phyloP scores from a whole-genome alignment of 176 grass and related monocot genomes.

The Carex myosuroides region DNA sequence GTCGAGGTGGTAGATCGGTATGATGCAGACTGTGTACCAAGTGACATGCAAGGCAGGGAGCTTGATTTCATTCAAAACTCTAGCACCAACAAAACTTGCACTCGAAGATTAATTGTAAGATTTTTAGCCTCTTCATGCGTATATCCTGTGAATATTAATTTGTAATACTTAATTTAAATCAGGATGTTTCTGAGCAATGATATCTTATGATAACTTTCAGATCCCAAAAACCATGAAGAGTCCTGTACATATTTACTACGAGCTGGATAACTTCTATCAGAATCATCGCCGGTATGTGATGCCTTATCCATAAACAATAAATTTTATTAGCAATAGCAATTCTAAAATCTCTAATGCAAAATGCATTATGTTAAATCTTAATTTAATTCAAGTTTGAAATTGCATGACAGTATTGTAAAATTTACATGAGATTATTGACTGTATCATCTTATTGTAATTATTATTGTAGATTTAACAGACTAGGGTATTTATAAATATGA shows the following conservation, averaged over 20 bases:
- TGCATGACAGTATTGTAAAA: neutral
- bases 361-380: neutral
- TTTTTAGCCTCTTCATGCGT: neutral
- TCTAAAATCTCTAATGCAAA: neutral
- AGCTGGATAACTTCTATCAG: constrained; percentile 84
- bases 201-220: constrained; percentile 35
- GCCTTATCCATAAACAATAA: neutral
- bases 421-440: neutral
- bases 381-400: neutral
- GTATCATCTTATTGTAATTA: neutral
- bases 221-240: constrained; percentile 65
- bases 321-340: neutral
- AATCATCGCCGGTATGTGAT: constrained; percentile 73
- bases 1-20: constrained; percentile 67
- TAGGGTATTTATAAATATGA: neutral
- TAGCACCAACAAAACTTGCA: constrained; percentile 58
- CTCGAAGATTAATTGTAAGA: constrained; percentile 58
- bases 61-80: constrained; percentile 61
- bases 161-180: constrained; percentile 1
- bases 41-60: constrained; percentile 26
- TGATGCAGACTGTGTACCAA: constrained; percentile 46
- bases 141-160: constrained; percentile 6
- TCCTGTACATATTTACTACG: constrained; percentile 75
- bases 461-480: neutral
- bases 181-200: neutral